Percentiles rank a stretch among this genome's conserved stretches.
These are phyloP conservation scores for Gaillardinia entomophila DNA, from an alignment of 805 yeast genomes.

Conservation along the genomic window DNA sequence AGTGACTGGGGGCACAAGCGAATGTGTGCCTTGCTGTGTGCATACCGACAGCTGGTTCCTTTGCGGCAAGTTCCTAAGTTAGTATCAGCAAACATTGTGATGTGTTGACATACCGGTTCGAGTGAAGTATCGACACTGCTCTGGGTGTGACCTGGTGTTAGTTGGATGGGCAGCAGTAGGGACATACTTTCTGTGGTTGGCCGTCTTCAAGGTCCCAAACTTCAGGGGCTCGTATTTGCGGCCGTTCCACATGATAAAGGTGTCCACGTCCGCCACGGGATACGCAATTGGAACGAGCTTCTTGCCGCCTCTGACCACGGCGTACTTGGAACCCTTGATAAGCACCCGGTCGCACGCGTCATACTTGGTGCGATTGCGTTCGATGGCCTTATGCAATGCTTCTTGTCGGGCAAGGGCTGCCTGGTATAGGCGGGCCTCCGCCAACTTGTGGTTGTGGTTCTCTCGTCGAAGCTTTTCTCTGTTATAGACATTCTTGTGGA, in stretches of 20 bases:
- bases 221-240: conserved; percentile 10
- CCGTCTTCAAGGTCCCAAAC: conserved; percentile 1
- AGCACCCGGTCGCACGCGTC: conserved; percentile 41
- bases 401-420: conserved; percentile 1
- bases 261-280: conserved; percentile 10
- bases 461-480: neutral
- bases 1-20: conserved; percentile 51
- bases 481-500: neutral
- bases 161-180: conserved; percentile 1
- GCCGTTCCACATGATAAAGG: conserved; percentile 25
- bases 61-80: conserved; percentile 47
- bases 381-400: conserved; percentile 10
- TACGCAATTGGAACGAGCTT: conserved; percentile 33
- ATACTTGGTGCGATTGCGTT: conserved; percentile 27
- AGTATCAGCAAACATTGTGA: conserved; percentile 4
- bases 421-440: neutral
- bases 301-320: conserved; percentile 34
- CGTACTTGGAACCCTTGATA: conserved; percentile 39
- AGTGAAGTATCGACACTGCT: conserved; percentile 30
- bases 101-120: conserved; percentile 38
- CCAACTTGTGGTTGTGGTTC: neutral
- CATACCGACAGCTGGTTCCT: conserved; percentile 46
- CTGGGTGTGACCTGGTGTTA: conserved; percentile 7
- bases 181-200: conserved; percentile 2
- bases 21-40: conserved; percentile 46